These are phyloP conservation scores for Colletotrichum caudatum DNA, from an alignment of 2,329 filamentous ascomycete genomes.

Conservation along the genomic window DNA sequence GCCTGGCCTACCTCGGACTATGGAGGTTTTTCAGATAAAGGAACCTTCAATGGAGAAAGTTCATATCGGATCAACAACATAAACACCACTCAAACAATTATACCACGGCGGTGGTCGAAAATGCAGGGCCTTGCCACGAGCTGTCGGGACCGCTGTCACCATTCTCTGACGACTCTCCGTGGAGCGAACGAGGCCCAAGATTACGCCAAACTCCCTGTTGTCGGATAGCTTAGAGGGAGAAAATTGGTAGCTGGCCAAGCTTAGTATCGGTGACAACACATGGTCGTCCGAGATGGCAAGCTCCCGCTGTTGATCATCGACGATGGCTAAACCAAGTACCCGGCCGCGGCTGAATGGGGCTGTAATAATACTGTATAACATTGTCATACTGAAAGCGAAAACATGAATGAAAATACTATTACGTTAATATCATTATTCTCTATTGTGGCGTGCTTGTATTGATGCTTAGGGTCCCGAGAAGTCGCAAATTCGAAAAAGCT, in stretches of 20 bases:
- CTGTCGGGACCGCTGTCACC: neutral
- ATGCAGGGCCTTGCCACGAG: neutral
- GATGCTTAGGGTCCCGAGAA: neutral
- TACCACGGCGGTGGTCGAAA: neutral
- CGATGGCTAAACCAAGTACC: neutral
- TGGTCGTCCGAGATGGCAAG: neutral
- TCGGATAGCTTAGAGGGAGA: neutral
- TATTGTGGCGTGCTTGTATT: neutral
- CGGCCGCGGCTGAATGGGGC: neutral
- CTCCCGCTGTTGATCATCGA: neutral
- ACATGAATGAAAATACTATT: neutral
- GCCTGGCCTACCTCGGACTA: conserved; percentile 76
- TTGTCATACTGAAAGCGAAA: conserved; percentile 9
- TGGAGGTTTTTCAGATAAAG: conserved; percentile 73
- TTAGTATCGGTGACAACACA: neutral
- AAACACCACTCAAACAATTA: conserved; percentile 20
- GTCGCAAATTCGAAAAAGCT: neutral
- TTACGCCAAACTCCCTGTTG: neutral
- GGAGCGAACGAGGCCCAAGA: neutral
- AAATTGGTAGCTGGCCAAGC: no score
- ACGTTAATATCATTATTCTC: no score
- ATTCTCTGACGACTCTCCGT: neutral
- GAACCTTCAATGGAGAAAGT: neutral
- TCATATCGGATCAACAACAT: neutral
- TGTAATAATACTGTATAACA: conserved; percentile 25